These are phyloP conservation scores for Malbranchea zuffiana DNA, from an alignment of 2,329 filamentous ascomycete genomes.

Conservation along the genomic window DNA sequence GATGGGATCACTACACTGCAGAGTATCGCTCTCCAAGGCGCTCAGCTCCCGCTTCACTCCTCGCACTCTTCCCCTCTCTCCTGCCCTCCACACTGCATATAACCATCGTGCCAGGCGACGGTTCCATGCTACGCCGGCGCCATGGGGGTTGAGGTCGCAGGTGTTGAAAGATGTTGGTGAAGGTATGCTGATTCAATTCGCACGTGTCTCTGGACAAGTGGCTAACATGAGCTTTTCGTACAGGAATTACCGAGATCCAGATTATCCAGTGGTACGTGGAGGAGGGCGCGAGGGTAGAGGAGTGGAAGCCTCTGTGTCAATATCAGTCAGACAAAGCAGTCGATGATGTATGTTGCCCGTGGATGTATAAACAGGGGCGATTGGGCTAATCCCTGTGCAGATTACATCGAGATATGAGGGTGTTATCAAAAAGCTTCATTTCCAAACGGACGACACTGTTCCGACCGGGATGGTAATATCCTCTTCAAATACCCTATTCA, in stretches of 20 bases:
- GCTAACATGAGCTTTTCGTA: neutral
- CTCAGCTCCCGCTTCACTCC: constrained; percentile 19
- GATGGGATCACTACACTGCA: constrained; percentile 20
- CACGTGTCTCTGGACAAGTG: neutral
- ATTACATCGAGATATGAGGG: constrained; percentile 94
- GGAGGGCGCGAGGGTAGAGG: constrained; percentile 86
- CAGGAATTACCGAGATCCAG: constrained; percentile 95
- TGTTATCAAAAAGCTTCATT: constrained; percentile 91
- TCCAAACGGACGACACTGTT: constrained; percentile 91
- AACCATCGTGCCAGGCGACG: constrained; percentile 19
- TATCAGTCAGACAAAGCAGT: constrained; percentile 95
- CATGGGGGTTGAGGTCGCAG: constrained; percentile 31
- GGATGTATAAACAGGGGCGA: neutral
- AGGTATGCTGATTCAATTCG: constrained; percentile 21
- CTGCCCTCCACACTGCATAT: constrained; percentile 8
- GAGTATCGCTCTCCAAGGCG: constrained; percentile 21
- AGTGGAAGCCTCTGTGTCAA: constrained; percentile 96
- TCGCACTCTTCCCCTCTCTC: constrained; percentile 21
- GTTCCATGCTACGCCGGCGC: constrained; percentile 27
- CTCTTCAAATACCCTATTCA: no score
- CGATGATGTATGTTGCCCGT: constrained; percentile 39
- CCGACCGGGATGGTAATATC: constrained; percentile 62
- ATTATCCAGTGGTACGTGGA: constrained; percentile 99
- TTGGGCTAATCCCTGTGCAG: constrained; percentile 41
- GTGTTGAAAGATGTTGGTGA: constrained; percentile 36